phyloP scores from a whole-genome alignment of 73 alveolate species.

The Loxodes magnus region DNA sequence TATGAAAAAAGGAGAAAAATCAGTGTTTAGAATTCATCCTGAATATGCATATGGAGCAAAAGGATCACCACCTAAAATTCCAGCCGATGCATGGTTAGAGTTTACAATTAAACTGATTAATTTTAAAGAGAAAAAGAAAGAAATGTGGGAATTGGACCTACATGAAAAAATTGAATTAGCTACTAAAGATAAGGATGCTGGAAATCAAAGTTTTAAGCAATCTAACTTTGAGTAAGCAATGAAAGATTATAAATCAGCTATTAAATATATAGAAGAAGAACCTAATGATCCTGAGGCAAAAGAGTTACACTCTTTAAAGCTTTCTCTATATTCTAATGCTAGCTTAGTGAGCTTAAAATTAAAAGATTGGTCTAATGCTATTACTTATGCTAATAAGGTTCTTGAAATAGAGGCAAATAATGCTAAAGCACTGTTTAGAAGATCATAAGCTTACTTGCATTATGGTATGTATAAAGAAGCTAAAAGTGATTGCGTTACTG shows the following conservation, averaged over 20 bases:
- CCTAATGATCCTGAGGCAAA: conserved; percentile 31
- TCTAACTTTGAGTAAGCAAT: conserved; percentile 59
- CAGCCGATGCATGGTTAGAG: conserved; percentile 82
- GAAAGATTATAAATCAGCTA: conserved; percentile 44
- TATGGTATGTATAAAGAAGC: conserved; percentile 50
- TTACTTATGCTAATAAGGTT: conserved; percentile 38
- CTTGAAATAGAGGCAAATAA: conserved; percentile 40
- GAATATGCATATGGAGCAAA: conserved; percentile 75
- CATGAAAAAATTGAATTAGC: conserved; percentile 73
- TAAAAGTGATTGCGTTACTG: conserved; percentile 40
- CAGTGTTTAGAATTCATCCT: conserved; percentile 41
- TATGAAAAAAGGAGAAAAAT: conserved; percentile 85
- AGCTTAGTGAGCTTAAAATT: conserved; percentile 38
- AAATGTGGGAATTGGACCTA: conserved; percentile 70
- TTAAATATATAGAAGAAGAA: conserved; percentile 44
- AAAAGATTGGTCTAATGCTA: conserved; percentile 48
- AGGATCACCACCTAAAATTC: conserved; percentile 92
- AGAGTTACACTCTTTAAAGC: conserved; percentile 33
- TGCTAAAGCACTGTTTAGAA: conserved; percentile 52
- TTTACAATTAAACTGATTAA: conserved; percentile 79
- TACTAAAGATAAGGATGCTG: conserved; percentile 68
- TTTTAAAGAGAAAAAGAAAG: conserved; percentile 48
- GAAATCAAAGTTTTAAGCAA: conserved; percentile 61
- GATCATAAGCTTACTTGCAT: conserved; percentile 44
- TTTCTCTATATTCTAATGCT: conserved; percentile 25